Percentiles rank a stretch among this genome's conserved stretches.
These are phyloP conservation scores for Melanomma pulvis-pyrius DNA, from an alignment of 495 filamentous ascomycete genomes.

Conservation along the genomic window DNA sequence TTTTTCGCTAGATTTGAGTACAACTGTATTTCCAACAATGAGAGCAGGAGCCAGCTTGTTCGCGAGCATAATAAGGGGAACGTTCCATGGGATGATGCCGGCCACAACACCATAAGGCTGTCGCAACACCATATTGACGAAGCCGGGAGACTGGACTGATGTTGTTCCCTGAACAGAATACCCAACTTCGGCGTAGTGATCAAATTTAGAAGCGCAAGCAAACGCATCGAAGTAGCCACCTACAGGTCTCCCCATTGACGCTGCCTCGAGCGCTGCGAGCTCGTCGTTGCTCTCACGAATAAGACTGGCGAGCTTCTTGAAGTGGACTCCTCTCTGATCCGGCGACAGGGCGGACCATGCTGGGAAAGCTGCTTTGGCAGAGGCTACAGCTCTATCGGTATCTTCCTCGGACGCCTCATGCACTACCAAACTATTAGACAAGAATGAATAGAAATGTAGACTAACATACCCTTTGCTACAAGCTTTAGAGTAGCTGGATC, in stretches of 20 bases:
- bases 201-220: conserved; percentile 27
- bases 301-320: conserved; percentile 58
- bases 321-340: conserved; percentile 47
- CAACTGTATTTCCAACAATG: conserved; percentile 44
- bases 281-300: conserved; percentile 52
- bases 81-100: conserved; percentile 49
- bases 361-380: conserved; percentile 62
- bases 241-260: conserved; percentile 55
- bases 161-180: conserved; percentile 39
- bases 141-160: conserved; percentile 42
- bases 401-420: conserved; percentile 56
- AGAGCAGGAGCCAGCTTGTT: conserved; percentile 44
- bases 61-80: conserved; percentile 40
- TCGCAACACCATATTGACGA: conserved; percentile 41
- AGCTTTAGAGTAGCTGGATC: conserved; percentile 52
- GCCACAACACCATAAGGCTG: conserved; percentile 47
- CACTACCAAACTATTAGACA: conserved; percentile 39
- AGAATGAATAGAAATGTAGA: neutral
- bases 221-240: conserved; percentile 46
- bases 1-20: conserved; percentile 47
- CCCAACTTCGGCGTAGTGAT: conserved; percentile 38
- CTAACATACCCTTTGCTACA: conserved; percentile 45
- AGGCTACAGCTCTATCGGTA: conserved; percentile 59
- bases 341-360: conserved; percentile 57
- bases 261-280: conserved; percentile 57